Conservation (phyloP, 371 early-diverging fungal genomes). For the Blastocladiella emersonii region DNA sequence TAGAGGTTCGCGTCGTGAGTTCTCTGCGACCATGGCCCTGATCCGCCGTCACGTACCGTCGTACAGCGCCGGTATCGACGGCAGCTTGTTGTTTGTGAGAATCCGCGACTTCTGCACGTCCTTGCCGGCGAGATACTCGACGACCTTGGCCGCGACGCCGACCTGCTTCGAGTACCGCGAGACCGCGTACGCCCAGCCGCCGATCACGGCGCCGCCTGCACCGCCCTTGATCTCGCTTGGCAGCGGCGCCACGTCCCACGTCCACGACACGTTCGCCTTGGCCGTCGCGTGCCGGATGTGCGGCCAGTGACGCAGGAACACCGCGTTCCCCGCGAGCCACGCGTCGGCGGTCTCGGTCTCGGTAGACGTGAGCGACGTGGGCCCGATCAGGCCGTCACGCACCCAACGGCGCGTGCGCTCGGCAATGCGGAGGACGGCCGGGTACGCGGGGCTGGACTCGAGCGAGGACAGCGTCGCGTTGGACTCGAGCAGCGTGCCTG, state of each 20-base stretch:
- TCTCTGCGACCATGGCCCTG: no score
- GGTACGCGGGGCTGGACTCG: background rate
- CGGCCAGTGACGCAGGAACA: constrained; percentile 1
- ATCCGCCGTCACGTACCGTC: no score
- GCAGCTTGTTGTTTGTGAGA: background rate
- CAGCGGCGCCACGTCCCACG: background rate
- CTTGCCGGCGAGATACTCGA: background rate
- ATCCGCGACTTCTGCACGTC: background rate
- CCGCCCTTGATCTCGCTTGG: background rate
- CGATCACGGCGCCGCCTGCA: background rate
- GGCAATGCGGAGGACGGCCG: background rate
- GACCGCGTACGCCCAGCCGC: background rate
- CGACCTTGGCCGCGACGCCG: background rate
- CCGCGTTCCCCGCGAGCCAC: background rate
- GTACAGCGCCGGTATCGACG: background rate
- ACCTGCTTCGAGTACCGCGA: background rate
- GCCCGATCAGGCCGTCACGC: background rate
- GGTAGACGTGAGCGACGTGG: background rate
- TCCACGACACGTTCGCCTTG: background rate
- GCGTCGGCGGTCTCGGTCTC: background rate
- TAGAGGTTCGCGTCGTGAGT: no score
- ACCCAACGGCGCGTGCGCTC: background rate
- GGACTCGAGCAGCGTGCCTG: background rate
- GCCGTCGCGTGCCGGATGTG: background rate
- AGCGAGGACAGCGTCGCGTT: background rate